Conservation (phyloP, 345 rosid species). For the Citrus inodora region DNA sequence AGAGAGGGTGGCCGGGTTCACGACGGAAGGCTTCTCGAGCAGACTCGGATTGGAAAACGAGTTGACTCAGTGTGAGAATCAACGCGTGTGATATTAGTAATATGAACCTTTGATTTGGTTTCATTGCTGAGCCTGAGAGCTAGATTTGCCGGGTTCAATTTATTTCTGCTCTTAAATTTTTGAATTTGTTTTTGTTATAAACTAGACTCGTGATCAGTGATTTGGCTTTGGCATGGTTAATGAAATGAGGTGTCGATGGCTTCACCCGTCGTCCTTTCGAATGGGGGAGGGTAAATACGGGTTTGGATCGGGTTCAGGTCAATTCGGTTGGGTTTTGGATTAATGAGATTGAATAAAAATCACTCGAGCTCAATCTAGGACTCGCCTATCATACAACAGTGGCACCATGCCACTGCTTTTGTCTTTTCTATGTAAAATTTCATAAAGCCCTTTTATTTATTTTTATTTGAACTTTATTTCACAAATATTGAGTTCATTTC, state of each 20-base stretch:
- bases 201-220: not conserved
- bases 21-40: conserved; percentile 77
- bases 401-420: too few relatives aligned
- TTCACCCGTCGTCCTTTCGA: not conserved
- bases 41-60: conserved; percentile 45
- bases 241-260: not conserved
- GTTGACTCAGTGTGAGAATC: conserved; percentile 32
- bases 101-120: conserved; percentile 24
- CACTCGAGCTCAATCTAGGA: accelerated
- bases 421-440: too few relatives aligned
- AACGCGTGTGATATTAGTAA: conserved; percentile 4
- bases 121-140: conserved; percentile 17
- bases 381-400: too few relatives aligned
- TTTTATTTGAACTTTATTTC: too few relatives aligned
- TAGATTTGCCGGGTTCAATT: too few relatives aligned
- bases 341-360: too few relatives aligned
- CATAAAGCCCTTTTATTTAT: too few relatives aligned
- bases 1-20: conserved; percentile 89
- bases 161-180: not conserved
- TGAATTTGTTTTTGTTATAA: too few relatives aligned
- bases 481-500: too few relatives aligned
- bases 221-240: not conserved
- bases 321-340: too few relatives aligned
- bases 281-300: too few relatives aligned
- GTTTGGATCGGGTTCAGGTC: too few relatives aligned